Conservation (phyloP, 1,284 basidiomycete species). For the Cryptococcus maquisensis region DNA sequence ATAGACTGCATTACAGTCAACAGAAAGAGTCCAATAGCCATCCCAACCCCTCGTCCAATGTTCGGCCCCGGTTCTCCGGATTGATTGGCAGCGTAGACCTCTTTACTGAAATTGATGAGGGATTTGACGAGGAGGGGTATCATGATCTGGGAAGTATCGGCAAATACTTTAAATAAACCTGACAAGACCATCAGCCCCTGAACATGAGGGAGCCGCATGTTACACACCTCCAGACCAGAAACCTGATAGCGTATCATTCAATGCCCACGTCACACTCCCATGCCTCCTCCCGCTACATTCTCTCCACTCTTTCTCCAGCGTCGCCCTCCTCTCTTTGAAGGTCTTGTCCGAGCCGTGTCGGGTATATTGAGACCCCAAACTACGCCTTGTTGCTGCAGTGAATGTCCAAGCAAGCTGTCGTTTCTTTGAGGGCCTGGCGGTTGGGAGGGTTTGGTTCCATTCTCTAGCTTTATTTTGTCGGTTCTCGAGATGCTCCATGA, state of each 20-base stretch:
- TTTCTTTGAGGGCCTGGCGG: slow-evolving; percentile 49
- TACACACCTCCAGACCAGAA: slow-evolving; percentile 65
- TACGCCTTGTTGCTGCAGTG: slow-evolving; percentile 34
- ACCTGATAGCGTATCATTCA: slow-evolving; percentile 66
- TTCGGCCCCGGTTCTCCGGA: slow-evolving; percentile 51
- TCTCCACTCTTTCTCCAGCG: slow-evolving; percentile 38
- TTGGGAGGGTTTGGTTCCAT: slow-evolving; percentile 38
- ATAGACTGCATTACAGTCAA: slow-evolving; percentile 68
- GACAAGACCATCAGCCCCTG: slow-evolving; percentile 39
- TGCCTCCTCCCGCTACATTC: slow-evolving; percentile 43
- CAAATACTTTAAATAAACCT: slow-evolving; percentile 69
- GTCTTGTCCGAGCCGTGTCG: slow-evolving; percentile 14
- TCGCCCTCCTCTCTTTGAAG: slow-evolving; percentile 5
- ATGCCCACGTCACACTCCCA: slow-evolving; percentile 61
- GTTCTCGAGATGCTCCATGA: slow-evolving; percentile 20
- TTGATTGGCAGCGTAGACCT: slow-evolving; percentile 58
- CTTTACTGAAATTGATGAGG: slow-evolving; percentile 68
- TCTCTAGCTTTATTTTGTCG: slow-evolving; percentile 29
- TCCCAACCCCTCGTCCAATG: slow-evolving; percentile 69
- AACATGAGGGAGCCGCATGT: slow-evolving; percentile 41
- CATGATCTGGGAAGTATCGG: slow-evolving; percentile 66
- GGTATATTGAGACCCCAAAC: slow-evolving; percentile 14
- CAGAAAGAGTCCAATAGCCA: slow-evolving; percentile 64
- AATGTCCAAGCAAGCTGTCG: slow-evolving; percentile 54
- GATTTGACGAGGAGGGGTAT: slow-evolving; percentile 74